phyloP scores from a whole-genome alignment of 2,329 filamentous ascomycete genomes.

The Sporothrix mexicana region DNA sequence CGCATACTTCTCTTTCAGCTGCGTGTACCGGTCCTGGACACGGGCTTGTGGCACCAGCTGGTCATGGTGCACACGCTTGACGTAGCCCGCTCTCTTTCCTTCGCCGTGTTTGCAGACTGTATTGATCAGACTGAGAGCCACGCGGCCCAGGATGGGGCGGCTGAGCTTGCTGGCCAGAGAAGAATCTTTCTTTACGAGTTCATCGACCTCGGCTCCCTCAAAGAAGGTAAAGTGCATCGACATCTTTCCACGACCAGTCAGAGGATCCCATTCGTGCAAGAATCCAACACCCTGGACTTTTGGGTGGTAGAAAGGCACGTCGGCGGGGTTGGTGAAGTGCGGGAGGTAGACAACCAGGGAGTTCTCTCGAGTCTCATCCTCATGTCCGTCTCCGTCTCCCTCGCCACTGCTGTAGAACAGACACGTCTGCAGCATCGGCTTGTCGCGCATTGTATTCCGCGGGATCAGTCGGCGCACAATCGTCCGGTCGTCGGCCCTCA shows the following conservation, averaged over 20 bases:
- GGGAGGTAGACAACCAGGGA: conserved; percentile 78
- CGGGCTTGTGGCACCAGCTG: conserved; percentile 74
- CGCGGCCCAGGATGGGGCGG: conserved; percentile 58
- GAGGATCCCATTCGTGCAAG: conserved; percentile 66
- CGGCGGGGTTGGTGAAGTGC: conserved; percentile 64
- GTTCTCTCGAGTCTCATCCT: conserved; percentile 39
- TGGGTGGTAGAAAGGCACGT: conserved; percentile 89
- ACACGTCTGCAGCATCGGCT: conserved; percentile 80
- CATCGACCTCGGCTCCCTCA: background rate
- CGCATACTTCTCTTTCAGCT: conserved; percentile 81
- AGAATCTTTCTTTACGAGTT: too few species aligned
- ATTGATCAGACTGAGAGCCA: conserved; percentile 70
- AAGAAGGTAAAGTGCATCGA: conserved; percentile 62
- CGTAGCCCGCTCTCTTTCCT: conserved; percentile 68
- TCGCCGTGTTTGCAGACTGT: conserved; percentile 76
- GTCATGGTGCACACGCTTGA: conserved; percentile 85
- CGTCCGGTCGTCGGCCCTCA: conserved; percentile 58
- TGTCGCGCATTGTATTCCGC: conserved; percentile 77
- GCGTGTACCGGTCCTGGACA: conserved; percentile 82
- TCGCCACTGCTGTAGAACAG: conserved; percentile 61
- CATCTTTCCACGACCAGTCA: conserved; percentile 53
- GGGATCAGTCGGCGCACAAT: conserved; percentile 81
- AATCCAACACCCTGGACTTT: conserved; percentile 75
- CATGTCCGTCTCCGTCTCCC: conserved; percentile 34
- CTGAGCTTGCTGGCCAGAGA: conserved; percentile 45